Evolutionary conservation across 2,329 filamentous ascomycete genomes (phyloP).

Genomic region (Penicillium thymicola): DNA sequence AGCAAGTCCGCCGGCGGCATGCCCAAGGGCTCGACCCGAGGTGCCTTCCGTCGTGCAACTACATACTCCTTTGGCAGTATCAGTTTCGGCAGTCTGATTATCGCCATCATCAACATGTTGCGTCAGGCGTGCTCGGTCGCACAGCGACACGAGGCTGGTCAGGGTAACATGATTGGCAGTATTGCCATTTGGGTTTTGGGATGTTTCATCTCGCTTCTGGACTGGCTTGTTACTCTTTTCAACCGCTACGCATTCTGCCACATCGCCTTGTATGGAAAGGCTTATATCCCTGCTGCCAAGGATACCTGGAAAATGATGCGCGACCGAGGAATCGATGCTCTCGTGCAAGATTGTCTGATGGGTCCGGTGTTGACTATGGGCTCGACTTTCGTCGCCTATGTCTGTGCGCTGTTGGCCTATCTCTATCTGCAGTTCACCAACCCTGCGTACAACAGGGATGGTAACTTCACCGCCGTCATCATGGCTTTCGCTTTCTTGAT

Average conservation of each 20-base stretch:
- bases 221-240: conserved; percentile 84
- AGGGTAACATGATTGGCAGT: conserved; percentile 66
- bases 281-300: conserved; percentile 82
- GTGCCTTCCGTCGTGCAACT: conserved; percentile 74
- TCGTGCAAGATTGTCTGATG: conserved; percentile 84
- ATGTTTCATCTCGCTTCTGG: conserved; percentile 71
- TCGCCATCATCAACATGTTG: conserved; percentile 82
- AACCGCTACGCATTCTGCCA: conserved; percentile 92
- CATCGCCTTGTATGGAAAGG: conserved; percentile 87
- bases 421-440: conserved; percentile 80
- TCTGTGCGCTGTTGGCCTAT: conserved; percentile 76
- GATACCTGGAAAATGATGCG: conserved; percentile 91
- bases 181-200: conserved; percentile 71
- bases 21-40: conserved; percentile 74
- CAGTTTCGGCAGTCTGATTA: conserved; percentile 76
- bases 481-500: conserved; percentile 86
- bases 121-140: conserved; percentile 80
- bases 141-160: conserved; percentile 58
- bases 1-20: conserved; percentile 59
- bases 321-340: conserved; percentile 82
- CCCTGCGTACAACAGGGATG: conserved; percentile 71
- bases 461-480: conserved; percentile 68
- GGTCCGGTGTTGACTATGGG: conserved; percentile 72
- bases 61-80: conserved; percentile 95
- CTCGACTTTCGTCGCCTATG: conserved; percentile 77